Conservation (phyloP, 176 grass and related monocot genomes). For the Musa beccarii region DNA sequence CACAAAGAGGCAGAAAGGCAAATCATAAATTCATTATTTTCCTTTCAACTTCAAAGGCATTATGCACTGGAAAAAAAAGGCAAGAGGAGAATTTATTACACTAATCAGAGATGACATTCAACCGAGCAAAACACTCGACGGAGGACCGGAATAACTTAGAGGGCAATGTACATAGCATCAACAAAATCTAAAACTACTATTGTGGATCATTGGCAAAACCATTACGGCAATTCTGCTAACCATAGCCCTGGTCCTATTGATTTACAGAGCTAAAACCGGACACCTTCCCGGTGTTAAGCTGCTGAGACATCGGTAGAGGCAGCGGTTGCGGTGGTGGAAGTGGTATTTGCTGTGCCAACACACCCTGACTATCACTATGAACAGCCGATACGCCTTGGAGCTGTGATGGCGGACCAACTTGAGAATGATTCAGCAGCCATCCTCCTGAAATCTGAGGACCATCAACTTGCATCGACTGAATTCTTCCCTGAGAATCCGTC, state of each 20-base stretch:
- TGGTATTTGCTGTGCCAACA: neutral
- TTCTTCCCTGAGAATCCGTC: neutral
- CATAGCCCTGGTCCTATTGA: neutral
- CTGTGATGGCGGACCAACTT: neutral
- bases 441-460: neutral
- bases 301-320: neutral
- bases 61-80: neutral
- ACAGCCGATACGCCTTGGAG: neutral
- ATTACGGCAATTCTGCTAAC: neutral
- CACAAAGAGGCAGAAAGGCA: neutral
- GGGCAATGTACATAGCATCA: no score
- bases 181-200: neutral
- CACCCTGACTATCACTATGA: neutral
- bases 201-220: neutral
- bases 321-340: neutral
- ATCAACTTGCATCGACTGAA: neutral
- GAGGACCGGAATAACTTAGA: no score
- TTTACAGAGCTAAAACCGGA: neutral
- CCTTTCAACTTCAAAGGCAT: neutral
- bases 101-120: slow-evolving; percentile 3
- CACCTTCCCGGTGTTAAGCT: neutral
- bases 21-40: neutral
- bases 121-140: neutral
- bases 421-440: neutral
- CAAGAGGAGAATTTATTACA: neutral